Conservation (phyloP, 352 stramenopile species). For the Blastocystis sp. region DNA sequence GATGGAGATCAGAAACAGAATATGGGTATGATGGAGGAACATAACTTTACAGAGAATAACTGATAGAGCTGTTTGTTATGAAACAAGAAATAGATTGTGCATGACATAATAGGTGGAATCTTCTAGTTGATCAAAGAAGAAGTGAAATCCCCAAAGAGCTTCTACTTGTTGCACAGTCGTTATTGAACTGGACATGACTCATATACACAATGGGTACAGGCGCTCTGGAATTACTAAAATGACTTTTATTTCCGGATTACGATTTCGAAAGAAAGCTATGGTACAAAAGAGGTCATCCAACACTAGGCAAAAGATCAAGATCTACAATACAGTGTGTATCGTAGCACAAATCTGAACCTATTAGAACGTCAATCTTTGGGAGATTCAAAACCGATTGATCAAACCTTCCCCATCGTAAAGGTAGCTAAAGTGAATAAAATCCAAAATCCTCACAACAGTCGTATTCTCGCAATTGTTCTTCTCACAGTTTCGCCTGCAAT, state of each 20-base stretch:
- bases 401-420: not conserved
- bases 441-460: not conserved
- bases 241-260: not conserved
- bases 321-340: not conserved
- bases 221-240: constrained; percentile 28
- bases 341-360: constrained; percentile 21
- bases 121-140: not conserved
- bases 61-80: not conserved
- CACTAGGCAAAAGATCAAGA: not conserved
- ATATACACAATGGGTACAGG: not conserved
- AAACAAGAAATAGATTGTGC: not conserved
- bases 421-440: not conserved
- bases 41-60: not conserved
- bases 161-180: not conserved
- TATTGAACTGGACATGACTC: not conserved
- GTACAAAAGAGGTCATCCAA: constrained; percentile 27
- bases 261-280: not conserved
- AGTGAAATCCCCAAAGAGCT: not conserved
- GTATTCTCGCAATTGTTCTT: not conserved
- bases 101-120: not conserved
- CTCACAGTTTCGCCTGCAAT: constrained; percentile 27
- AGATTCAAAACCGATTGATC: not conserved
- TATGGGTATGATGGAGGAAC: not conserved
- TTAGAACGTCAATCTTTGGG: not conserved
- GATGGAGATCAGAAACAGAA: not conserved